Base-by-base conservation (phyloP, 768 basidiomycete genomes). In the Leucocoprinus leucothites region DNA sequence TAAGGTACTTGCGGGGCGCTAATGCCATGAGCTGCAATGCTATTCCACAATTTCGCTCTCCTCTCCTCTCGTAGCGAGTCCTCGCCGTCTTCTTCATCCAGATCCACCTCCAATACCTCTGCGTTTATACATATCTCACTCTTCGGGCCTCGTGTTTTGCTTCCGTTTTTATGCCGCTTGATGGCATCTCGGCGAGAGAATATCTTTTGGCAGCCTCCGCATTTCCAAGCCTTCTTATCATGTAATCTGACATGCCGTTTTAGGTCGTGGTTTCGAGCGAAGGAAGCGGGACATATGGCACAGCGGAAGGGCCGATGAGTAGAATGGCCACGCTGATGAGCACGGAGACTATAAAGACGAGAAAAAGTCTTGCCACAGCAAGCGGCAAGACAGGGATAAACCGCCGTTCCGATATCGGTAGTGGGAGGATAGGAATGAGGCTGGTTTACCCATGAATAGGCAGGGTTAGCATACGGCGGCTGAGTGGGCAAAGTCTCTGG, bases 141-240 rank as follows among this genome's bases (percentile, higher is more conserved):
- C 59, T 74, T 80, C 9, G 75, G 74, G 16, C 80, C 82, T 16
- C 81, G 74, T 34, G 69, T 69, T 56, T 77, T 77, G 28, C 75
- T 78, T 43, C 79, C 78, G 61, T 86, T 84, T 67, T 86, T 87
- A 60, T 91, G 89, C 21, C 87, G 78, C 65, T 87, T 88, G 64
- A 91, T 85, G 2, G 89, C 89, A 65, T 91, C 89, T 42, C 86
- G 76, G n/a, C 86, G 71, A 1, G 86, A 87, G 64, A 91, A 91
- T 19, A 85, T 71, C 68, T 88, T 89, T 44, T 77, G 78, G 63
- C 89, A 91, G 2, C 87, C 89, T 35, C 71, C 75, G 62, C 89
- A 91, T 60, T 84, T 81, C 81, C 81, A 91, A 22, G 85, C 86
- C 58, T 80, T 86, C 60, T 78, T 82, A 57, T 85, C 86, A 65